A percentile compares a stretch with the other conserved stretches of the same genome.
Evolutionary conservation across 805 yeast species (phyloP).

Genomic region (Candida dendrica): DNA sequence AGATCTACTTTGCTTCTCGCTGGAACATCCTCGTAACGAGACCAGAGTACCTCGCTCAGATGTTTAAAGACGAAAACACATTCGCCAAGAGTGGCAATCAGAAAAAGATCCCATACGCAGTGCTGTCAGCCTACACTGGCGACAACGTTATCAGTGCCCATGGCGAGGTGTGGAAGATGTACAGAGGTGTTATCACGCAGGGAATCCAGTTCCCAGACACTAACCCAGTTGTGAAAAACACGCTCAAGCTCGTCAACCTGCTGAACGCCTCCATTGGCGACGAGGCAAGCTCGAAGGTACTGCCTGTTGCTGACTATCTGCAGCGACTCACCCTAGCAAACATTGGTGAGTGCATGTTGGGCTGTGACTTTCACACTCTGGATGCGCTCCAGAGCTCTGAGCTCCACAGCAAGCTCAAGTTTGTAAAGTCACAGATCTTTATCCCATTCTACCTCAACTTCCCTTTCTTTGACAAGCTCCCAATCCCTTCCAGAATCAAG

Average conservation of each 20-base stretch:
- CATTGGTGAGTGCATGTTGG: slow-evolving; percentile 42
- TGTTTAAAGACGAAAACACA: slow-evolving; percentile 40
- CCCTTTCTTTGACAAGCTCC: slow-evolving; percentile 44
- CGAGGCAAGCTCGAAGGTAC: slow-evolving; percentile 5
- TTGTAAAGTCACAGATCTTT: slow-evolving; percentile 45
- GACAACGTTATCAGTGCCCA: slow-evolving; percentile 56
- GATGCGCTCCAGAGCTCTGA: slow-evolving; percentile 18
- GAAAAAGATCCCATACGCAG: slow-evolving; percentile 48
- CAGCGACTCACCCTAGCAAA: slow-evolving; percentile 43
- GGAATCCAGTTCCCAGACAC: slow-evolving; percentile 43
- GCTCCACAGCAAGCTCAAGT: slow-evolving; percentile 33
- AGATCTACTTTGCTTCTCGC: slow-evolving; percentile 51
- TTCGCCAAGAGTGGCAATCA: slow-evolving; percentile 58
- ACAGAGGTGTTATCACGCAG: slow-evolving; percentile 37
- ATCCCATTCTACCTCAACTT: slow-evolving; percentile 47
- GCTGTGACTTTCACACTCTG: slow-evolving; percentile 38
- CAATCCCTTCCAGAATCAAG: slow-evolving; percentile 37
- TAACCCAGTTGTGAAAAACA: slow-evolving; percentile 31
- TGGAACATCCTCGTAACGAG: slow-evolving; percentile 51
- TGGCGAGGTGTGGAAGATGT: slow-evolving; percentile 42
- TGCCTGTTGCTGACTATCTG: slow-evolving; percentile 30
- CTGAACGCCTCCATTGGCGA: slow-evolving; percentile 14
- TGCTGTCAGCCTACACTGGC: slow-evolving; percentile 48
- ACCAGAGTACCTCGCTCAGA: slow-evolving; percentile 38
- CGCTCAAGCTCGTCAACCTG: slow-evolving; percentile 24